phyloP scores from a whole-genome alignment of 768 basidiomycete genomes.

The Clavaria fumosa region DNA sequence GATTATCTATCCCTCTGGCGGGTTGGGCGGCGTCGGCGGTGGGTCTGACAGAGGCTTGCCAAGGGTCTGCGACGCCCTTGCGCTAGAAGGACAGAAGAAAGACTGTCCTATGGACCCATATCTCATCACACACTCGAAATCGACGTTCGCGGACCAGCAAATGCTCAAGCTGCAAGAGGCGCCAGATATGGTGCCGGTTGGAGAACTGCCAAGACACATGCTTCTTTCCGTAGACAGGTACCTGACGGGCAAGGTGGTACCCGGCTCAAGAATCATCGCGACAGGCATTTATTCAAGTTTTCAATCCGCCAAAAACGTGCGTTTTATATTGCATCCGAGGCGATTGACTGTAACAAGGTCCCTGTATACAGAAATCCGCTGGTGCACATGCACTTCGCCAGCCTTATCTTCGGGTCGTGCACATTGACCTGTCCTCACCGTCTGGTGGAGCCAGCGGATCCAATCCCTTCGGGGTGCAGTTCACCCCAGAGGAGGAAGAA shows the following conservation, averaged over 20 bases:
- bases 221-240: slow-evolving; percentile 82
- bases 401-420: slow-evolving; percentile 86
- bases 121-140: slow-evolving; percentile 88
- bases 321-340: slow-evolving; percentile 11
- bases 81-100: slow-evolving; percentile 72
- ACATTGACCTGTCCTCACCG: slow-evolving; percentile 79
- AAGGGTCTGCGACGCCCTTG: slow-evolving; percentile 71
- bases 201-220: slow-evolving; percentile 94
- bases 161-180: slow-evolving; percentile 95
- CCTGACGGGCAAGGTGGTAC: slow-evolving; percentile 84
- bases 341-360: not conserved
- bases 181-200: slow-evolving; percentile 98
- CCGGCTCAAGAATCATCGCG: slow-evolving; percentile 87
- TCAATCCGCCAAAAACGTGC: slow-evolving; percentile 71
- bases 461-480: slow-evolving; percentile 79
- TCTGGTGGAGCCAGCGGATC: slow-evolving; percentile 50
- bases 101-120: slow-evolving; percentile 95
- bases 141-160: slow-evolving; percentile 90
- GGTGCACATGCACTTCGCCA: slow-evolving; percentile 84
- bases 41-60: slow-evolving; percentile 80
- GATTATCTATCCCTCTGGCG: slow-evolving; percentile 58
- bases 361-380: slow-evolving; percentile 44
- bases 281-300: slow-evolving; percentile 98
- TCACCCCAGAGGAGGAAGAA: slow-evolving; percentile 93
- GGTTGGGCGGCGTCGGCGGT: slow-evolving; percentile 75